Percentiles rank a stretch among this genome's conserved stretches.
These are phyloP conservation scores for Chloris gayana DNA, from an alignment of 176 grass and related monocot genomes.

Conservation along the genomic window DNA sequence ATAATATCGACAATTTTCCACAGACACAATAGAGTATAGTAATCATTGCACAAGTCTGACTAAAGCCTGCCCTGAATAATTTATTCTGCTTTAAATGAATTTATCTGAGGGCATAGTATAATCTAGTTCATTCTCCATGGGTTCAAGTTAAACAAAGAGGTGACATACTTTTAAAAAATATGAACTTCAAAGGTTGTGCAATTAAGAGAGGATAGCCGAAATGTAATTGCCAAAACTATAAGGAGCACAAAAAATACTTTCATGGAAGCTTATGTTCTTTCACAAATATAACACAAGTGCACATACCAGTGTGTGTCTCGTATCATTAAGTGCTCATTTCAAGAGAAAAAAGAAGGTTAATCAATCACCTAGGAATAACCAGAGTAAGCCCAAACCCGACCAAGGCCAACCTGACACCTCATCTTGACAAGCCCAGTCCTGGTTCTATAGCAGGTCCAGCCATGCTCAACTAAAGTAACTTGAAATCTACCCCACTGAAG, in stretches of 20 bases:
- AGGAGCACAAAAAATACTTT: neutral
- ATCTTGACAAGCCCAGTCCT: neutral
- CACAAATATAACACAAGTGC: neutral
- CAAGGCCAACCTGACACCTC: neutral
- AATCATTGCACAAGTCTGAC: slow-evolving; percentile 11
- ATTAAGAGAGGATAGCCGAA: neutral
- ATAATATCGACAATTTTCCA: slow-evolving; percentile 20
- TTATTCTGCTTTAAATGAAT: neutral
- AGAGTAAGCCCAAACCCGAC: neutral
- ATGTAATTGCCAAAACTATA: slow-evolving; percentile 2
- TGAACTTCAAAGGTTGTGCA: neutral
- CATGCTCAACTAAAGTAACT: neutral
- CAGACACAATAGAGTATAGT: neutral
- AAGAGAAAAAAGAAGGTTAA: neutral
- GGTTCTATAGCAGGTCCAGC: neutral
- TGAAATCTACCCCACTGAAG: neutral
- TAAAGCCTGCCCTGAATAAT: neutral
- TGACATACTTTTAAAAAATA: too few relatives aligned
- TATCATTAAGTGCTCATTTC: neutral
- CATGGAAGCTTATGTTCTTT: neutral
- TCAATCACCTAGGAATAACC: neutral
- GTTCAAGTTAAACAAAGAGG: neutral
- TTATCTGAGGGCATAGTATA: neutral
- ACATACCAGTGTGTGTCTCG: neutral
- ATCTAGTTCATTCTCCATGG: neutral